A percentile compares a stretch with the other conserved stretches of the same genome.
Evolutionary conservation across 495 filamentous ascomycete genomes (phyloP).

Genomic region (Cudoniella acicularis): DNA sequence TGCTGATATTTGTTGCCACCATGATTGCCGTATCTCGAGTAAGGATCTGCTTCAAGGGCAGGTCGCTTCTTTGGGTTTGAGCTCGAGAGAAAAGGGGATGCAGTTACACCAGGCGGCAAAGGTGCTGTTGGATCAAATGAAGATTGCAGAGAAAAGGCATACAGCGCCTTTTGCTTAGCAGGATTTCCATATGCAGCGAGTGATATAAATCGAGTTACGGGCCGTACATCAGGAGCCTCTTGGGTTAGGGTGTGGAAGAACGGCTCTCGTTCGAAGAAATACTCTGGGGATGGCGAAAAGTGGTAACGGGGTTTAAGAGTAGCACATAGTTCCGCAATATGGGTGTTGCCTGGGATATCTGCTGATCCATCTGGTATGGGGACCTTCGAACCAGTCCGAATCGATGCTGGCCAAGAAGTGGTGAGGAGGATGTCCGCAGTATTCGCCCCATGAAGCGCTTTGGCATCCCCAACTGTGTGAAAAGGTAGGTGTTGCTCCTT

Average conservation of each 20-base stretch:
- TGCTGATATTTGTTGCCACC: slow-evolving; percentile 24
- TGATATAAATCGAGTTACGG: slow-evolving; percentile 83
- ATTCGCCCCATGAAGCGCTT: slow-evolving; percentile 66
- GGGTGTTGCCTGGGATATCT: slow-evolving; percentile 35
- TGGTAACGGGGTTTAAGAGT: slow-evolving; percentile 84
- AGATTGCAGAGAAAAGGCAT: slow-evolving; percentile 80
- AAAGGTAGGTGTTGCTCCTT: slow-evolving; percentile 63
- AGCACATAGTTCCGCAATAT: slow-evolving; percentile 69
- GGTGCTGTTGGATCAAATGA: slow-evolving; percentile 49
- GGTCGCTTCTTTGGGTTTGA: slow-evolving; percentile 56
- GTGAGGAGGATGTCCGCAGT: slow-evolving; percentile 83
- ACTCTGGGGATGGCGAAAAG: slow-evolving; percentile 62
- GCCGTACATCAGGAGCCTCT: slow-evolving; percentile 46
- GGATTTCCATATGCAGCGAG: slow-evolving; percentile 72
- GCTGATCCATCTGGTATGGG: slow-evolving; percentile 40
- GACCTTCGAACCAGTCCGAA: slow-evolving; percentile 60
- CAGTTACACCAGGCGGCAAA: slow-evolving; percentile 64
- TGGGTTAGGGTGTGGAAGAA: slow-evolving; percentile 71
- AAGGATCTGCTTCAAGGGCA: slow-evolving; percentile 52
- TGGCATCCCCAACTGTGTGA: slow-evolving; percentile 74
- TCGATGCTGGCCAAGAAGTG: slow-evolving; percentile 71
- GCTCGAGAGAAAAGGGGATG: slow-evolving; percentile 55
- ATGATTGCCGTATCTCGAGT: slow-evolving; percentile 54
- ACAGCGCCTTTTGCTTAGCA: slow-evolving; percentile 77
- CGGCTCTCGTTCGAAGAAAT: slow-evolving; percentile 87